These are phyloP conservation scores for Pugionium cornutum DNA, from an alignment of 345 rosid species.

Conservation along the genomic window DNA sequence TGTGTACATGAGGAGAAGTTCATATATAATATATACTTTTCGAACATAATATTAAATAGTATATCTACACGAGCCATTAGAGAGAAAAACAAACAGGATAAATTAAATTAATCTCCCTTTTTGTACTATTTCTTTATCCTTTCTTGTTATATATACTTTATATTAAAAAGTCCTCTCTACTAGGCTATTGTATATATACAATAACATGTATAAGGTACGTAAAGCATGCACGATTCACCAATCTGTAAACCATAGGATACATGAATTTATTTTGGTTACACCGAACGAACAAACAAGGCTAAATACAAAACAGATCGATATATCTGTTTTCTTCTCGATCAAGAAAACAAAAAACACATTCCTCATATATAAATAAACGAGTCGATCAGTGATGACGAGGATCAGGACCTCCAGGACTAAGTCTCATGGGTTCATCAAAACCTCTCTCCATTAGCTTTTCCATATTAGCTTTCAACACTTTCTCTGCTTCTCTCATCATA, in stretches of 20 bases:
- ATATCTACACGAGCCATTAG: constrained; percentile 26
- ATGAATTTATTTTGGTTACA: constrained; percentile 17
- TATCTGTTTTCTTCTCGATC: background rate
- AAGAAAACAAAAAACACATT: constrained; percentile 14
- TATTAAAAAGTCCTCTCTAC: constrained; percentile 23
- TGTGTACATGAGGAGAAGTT: constrained; percentile 22
- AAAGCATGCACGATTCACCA: constrained; percentile 28
- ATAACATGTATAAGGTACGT: constrained; percentile 24
- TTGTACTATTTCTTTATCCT: constrained; percentile 1
- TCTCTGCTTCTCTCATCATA: constrained; percentile 48
- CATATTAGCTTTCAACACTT: constrained; percentile 50
- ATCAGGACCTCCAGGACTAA: constrained; percentile 76
- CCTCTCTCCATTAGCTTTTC: constrained; percentile 44
- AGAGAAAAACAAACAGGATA: constrained; percentile 12
- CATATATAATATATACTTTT: constrained; percentile 3
- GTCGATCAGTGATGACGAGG: constrained; percentile 57
- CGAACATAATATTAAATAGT: constrained; percentile 14
- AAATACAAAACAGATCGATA: constrained; percentile 11
- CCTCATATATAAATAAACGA: background rate
- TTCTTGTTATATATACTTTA: constrained; percentile 20
- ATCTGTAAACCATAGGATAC: background rate
- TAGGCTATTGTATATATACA: background rate
- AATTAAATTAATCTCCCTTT: constrained; percentile 8
- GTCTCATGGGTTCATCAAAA: constrained; percentile 42
- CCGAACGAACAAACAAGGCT: constrained; percentile 16